Evolutionary conservation across 2,329 filamentous ascomycete species (phyloP), one percentile per base, ranked within the genome.

Genomic region (Clonostachys solani): DNA sequence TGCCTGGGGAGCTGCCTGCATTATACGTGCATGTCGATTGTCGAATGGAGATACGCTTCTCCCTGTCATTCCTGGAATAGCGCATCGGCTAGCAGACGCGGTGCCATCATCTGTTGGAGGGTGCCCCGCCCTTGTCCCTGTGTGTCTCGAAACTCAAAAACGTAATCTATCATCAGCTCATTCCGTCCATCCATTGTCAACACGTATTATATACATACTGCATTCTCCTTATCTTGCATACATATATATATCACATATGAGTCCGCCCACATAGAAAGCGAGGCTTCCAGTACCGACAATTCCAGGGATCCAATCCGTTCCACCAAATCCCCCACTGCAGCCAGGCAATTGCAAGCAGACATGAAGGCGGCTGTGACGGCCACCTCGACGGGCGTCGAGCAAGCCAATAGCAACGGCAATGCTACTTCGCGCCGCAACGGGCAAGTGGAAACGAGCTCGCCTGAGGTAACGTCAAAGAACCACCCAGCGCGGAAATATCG

Each of bases 401-500:
- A 56, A 46, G 33, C 42, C 42, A 49, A 49, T 46, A 40, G 38
- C 43, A 29, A 29, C 23, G 23, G 8, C 23, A 29, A 29, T 29
- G 23, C 48, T 18, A 18, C 35, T 37, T 17, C 35, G 17, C 47
- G 34, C 1, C 47, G 47, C 45, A 51, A 50, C 38, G 40, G 23
- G 23, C 23, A 49, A 35, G 38, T 48, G 43, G 50, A 55, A 52
- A 60, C 56, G 53, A 60, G 56, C 53, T 59, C 57, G 52, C 59
- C 56, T 43, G 59, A 59, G 44, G 53, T 49, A 44, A 55, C 62
- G 47, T 49, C 51, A 17, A 29, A 34, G 13, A 54, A 53, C 42
- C 56, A 56, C 46, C 54, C 54, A 16, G 49, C 54, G 49, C 79
- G 71, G 58, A 94, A 92, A 65, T 97, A 97, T 72, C 87, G 90